These are phyloP conservation scores for Epichloe aotearoae DNA, from an alignment of 2,329 filamentous ascomycete genomes.

Conservation along the genomic window DNA sequence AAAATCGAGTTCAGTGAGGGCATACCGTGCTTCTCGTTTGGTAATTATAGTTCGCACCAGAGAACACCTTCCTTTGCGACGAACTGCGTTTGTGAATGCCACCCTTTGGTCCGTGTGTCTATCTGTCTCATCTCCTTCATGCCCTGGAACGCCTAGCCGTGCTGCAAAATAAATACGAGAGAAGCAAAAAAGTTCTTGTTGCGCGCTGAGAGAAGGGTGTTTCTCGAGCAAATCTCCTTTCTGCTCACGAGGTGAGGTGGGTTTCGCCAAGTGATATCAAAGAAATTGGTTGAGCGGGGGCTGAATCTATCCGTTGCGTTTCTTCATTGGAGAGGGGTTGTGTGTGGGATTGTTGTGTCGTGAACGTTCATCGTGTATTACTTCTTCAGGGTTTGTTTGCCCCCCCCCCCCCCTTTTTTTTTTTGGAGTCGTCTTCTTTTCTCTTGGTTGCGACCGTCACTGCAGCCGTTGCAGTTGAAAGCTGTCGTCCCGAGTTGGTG, in stretches of 20 bases:
- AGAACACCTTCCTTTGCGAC: too few species aligned
- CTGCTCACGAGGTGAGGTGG: background rate
- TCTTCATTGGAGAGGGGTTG: background rate
- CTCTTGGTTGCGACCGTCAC: background rate
- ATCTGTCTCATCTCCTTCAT: background rate
- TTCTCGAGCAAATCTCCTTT: background rate
- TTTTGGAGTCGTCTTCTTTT: background rate
- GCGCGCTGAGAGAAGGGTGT: background rate
- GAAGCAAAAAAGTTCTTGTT: background rate
- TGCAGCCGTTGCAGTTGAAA: background rate
- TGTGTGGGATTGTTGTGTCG: background rate
- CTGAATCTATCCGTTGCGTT: conserved; percentile 1
- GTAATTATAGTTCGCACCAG: too few species aligned
- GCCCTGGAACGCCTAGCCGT: conserved; percentile 3
- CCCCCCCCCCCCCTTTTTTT: background rate
- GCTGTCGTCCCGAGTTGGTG: background rate
- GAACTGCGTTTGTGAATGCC: background rate
- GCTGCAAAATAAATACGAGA: background rate
- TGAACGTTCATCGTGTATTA: background rate
- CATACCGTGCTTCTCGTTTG: too few species aligned
- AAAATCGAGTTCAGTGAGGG: too few species aligned
- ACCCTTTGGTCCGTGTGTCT: background rate
- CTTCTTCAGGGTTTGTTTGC: background rate
- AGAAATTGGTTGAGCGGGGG: background rate
- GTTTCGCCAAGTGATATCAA: background rate